Percentiles rank a stretch among this genome's conserved stretches.
Evolutionary conservation across 176 grass and related monocot species (phyloP).

Genomic region (Triticum dicoccoides): DNA sequence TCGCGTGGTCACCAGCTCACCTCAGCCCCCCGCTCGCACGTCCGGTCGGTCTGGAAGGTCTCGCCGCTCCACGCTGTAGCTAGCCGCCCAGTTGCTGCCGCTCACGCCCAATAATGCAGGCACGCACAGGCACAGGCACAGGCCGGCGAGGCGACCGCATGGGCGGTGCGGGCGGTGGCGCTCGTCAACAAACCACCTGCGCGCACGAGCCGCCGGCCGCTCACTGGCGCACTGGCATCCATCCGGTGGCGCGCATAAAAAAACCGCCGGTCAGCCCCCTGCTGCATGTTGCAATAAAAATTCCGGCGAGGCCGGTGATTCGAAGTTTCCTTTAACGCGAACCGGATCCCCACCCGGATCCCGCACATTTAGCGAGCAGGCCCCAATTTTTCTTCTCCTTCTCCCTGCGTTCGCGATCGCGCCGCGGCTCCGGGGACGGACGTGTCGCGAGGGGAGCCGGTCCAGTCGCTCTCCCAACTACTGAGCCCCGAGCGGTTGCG

Average conservation of each 20-base stretch:
- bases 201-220: slow-evolving; percentile 21
- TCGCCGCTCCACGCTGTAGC: not conserved
- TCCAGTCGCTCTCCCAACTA: not conserved
- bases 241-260: not conserved
- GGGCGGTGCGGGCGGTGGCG: slow-evolving; percentile 11
- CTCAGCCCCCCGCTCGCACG: not conserved
- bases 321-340: slow-evolving; percentile 41
- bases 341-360: slow-evolving; percentile 22
- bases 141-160: not conserved
- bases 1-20: slow-evolving; percentile 5
- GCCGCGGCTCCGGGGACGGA: slow-evolving; percentile 13
- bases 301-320: slow-evolving; percentile 7
- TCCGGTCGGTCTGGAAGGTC: not conserved
- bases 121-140: not conserved
- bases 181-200: slow-evolving; percentile 15
- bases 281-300: slow-evolving; percentile 3
- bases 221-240: not conserved
- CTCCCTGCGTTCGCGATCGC: too few relatives aligned
- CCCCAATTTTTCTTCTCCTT: not conserved
- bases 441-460: not conserved
- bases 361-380: not conserved
- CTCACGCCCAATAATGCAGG: not conserved
- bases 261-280: not conserved
- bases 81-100: not conserved
- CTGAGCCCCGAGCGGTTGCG: not conserved